These are phyloP conservation scores for Lunasporangiospora selenospora DNA, from an alignment of 192 early-diverging fungal species.

Conservation along the genomic window DNA sequence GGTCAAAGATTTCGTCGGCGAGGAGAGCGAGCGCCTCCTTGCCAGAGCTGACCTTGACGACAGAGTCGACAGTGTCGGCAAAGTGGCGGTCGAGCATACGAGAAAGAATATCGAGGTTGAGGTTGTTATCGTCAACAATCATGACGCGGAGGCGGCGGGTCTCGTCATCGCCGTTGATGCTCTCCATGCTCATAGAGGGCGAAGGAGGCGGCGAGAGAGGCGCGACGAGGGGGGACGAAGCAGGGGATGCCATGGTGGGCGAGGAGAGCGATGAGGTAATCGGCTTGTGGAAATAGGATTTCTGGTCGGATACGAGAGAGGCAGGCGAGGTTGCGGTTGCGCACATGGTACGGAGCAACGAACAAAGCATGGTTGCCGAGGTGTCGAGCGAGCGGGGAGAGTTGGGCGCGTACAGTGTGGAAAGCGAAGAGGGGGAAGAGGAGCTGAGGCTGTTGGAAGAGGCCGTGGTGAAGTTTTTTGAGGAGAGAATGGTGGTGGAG, in stretches of 20 bases:
- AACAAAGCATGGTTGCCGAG: slow-evolving; percentile 50
- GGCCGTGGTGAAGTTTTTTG: slow-evolving; percentile 18
- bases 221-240: slow-evolving; percentile 16
- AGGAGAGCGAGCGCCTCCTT: slow-evolving; percentile 57
- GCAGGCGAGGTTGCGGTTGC: slow-evolving; percentile 18
- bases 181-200: slow-evolving; percentile 39
- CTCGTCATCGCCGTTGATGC: slow-evolving; percentile 32
- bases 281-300: slow-evolving; percentile 20
- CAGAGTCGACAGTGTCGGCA: slow-evolving; percentile 48
- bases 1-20: slow-evolving; percentile 54
- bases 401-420: slow-evolving; percentile 2
- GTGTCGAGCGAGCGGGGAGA: no score
- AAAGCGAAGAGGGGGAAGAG: background rate
- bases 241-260: slow-evolving; percentile 18
- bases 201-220: slow-evolving; percentile 41
- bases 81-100: slow-evolving; percentile 64
- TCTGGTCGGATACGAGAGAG: slow-evolving; percentile 13
- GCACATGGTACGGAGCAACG: slow-evolving; percentile 40
- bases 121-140: slow-evolving; percentile 72
- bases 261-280: background rate
- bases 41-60: slow-evolving; percentile 57
- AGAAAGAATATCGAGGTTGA: slow-evolving; percentile 67
- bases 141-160: slow-evolving; percentile 56
- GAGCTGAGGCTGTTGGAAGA: background rate
- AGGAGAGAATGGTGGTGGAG: slow-evolving; percentile 14